Conservation (phyloP, 805 yeast species). For the Candida boleticola region DNA sequence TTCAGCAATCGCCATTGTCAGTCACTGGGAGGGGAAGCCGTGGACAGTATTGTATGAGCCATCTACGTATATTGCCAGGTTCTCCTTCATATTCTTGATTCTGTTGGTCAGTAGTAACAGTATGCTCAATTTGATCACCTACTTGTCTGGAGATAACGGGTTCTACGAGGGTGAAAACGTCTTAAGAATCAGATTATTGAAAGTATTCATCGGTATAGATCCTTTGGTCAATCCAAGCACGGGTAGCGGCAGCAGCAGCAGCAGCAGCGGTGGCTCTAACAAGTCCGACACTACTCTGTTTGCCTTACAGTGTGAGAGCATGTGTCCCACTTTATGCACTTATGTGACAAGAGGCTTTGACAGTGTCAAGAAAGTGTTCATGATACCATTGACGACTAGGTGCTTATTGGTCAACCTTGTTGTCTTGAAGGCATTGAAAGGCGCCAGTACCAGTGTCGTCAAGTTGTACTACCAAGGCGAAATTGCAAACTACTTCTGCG, state of each 20-base stretch:
- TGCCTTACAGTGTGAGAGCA: not conserved
- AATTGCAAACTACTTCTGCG: not conserved
- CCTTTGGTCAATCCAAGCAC: not conserved
- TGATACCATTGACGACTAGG: not conserved
- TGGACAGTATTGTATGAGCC: constrained; percentile 32
- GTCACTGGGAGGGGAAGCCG: constrained; percentile 13
- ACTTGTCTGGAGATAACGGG: constrained; percentile 1
- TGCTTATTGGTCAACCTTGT: not conserved
- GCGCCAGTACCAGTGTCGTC: not conserved
- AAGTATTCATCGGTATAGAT: constrained; percentile 1
- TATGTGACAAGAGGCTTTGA: not conserved
- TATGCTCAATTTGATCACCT: constrained; percentile 2
- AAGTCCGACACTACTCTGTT: not conserved
- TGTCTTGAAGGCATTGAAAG: not conserved
- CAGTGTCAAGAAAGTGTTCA: not conserved
- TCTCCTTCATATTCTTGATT: constrained; percentile 17
- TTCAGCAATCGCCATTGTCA: constrained; percentile 27
- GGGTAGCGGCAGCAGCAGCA: not conserved
- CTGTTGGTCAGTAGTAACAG: constrained; percentile 2
- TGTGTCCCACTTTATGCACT: not conserved
- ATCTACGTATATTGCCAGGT: constrained; percentile 19
- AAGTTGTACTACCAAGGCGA: not conserved
- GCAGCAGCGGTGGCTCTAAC: not conserved
- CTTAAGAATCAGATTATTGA: not conserved
- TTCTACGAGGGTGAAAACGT: constrained; percentile 2